Conservation (phyloP, 164 flowering plant genomes). For the Chloranthus sessilifolius region DNA sequence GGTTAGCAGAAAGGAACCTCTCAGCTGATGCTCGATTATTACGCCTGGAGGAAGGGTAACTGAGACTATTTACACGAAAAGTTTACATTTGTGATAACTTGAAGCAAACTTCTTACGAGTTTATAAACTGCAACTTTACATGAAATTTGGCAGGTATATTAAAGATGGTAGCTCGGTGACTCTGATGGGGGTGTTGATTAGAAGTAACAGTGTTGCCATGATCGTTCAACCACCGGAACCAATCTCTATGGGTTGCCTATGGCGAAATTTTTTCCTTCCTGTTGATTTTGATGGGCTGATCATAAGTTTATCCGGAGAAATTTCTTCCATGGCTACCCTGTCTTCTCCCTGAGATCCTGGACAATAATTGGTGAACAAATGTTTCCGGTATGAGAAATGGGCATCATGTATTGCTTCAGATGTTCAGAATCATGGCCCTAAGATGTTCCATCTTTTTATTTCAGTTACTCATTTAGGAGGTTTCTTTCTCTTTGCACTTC, state of each 20-base stretch:
- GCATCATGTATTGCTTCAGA: too few species aligned
- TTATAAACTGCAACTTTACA: background rate
- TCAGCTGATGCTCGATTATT: slow-evolving; percentile 35
- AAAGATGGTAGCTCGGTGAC: slow-evolving; percentile 51
- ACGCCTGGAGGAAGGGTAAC: slow-evolving; percentile 63
- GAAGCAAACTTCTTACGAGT: background rate
- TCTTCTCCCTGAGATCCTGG: slow-evolving; percentile 3
- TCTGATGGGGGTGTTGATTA: slow-evolving; percentile 44
- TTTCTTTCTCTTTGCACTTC: too few species aligned
- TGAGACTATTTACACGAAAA: background rate
- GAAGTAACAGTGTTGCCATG: slow-evolving; percentile 27
- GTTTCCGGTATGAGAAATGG: background rate
- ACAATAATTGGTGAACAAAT: slow-evolving; percentile 1
- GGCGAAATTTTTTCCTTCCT: slow-evolving; percentile 48
- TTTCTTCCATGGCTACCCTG: slow-evolving; percentile 5
- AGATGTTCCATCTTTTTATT: too few species aligned
- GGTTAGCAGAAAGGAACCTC: slow-evolving; percentile 55
- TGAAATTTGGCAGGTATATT: slow-evolving; percentile 39
- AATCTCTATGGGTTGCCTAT: slow-evolving; percentile 51
- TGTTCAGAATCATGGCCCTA: too few species aligned
- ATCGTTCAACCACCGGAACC: slow-evolving; percentile 54
- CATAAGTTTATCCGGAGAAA: slow-evolving; percentile 19
- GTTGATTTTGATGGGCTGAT: slow-evolving; percentile 48
- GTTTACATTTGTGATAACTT: background rate
- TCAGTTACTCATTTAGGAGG: too few species aligned